Conservation (phyloP, 139 green algal genomes). For the Asterochloris sp. region DNA sequence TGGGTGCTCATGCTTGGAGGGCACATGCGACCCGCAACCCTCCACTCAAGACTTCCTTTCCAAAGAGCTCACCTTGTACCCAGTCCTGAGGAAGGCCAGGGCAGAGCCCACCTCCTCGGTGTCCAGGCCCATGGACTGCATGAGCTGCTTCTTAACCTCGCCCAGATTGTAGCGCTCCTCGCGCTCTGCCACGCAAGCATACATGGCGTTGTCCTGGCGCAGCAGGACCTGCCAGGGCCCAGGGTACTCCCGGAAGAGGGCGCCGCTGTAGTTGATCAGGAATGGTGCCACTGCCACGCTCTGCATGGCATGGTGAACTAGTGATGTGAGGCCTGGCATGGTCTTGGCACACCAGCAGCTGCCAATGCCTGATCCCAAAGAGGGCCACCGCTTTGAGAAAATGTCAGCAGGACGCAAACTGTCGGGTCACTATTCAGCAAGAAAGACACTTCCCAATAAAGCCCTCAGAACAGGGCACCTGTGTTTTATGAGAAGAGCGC, state of each 20-base stretch:
- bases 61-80: conserved; percentile 59
- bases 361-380: too few relatives aligned
- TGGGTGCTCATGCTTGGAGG: background rate
- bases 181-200: conserved; percentile 75
- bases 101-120: conserved; percentile 74
- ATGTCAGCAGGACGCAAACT: too few relatives aligned
- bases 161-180: conserved; percentile 68
- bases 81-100: conserved; percentile 72
- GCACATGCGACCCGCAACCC: too few relatives aligned
- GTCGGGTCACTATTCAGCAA: too few relatives aligned
- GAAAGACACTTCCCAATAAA: too few relatives aligned
- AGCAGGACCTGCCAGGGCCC: conserved; percentile 93
- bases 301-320: conserved; percentile 15
- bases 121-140: conserved; percentile 80
- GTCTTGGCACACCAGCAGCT: too few relatives aligned
- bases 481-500: too few relatives aligned
- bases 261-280: conserved; percentile 89
- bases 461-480: too few relatives aligned
- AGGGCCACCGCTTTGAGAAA: too few relatives aligned
- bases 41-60: background rate
- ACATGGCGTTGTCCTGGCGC: conserved; percentile 76
- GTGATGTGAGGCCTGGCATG: too few relatives aligned
- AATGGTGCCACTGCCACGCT: conserved; percentile 76
- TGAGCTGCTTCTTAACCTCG: conserved; percentile 77
- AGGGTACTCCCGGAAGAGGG: conserved; percentile 87